These are phyloP conservation scores for Mollisia scopiformis DNA, from an alignment of 2,329 filamentous ascomycete genomes.

Conservation along the genomic window DNA sequence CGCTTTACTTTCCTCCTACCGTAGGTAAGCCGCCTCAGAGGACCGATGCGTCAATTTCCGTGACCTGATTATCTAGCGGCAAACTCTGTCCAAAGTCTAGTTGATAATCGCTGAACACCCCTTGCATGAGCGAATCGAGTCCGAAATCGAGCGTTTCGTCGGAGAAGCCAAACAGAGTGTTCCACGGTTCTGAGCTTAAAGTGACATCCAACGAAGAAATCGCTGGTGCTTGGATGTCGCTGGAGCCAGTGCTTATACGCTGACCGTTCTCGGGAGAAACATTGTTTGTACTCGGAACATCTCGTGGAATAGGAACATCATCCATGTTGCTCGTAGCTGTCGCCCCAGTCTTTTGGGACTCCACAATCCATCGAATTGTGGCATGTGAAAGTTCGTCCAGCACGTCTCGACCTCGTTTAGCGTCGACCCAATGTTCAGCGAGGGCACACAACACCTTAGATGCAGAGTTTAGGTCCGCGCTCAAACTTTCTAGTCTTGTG, in stretches of 20 bases:
- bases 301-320: background rate
- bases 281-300: background rate
- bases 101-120: conserved; percentile 15
- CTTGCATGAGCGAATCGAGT: conserved; percentile 17
- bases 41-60: background rate
- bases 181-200: conserved; percentile 10
- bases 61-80: conserved; percentile 5
- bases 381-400: conserved; percentile 13
- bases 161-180: background rate
- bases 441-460: conserved; percentile 6
- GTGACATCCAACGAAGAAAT: conserved; percentile 6
- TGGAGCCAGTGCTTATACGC: background rate
- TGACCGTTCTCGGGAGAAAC: background rate
- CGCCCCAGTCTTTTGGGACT: background rate
- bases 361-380: conserved; percentile 11
- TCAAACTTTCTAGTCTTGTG: conserved; percentile 10
- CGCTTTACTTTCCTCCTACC: background rate
- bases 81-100: conserved; percentile 9
- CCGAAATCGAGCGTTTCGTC: conserved; percentile 7
- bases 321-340: background rate
- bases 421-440: conserved; percentile 13
- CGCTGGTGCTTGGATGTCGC: background rate
- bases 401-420: conserved; percentile 10
- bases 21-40: background rate
- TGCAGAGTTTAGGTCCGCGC: conserved; percentile 9